Percentiles rank a stretch among this genome's conserved stretches.
These are phyloP conservation scores for Lachancea waltii DNA, from an alignment of 805 yeast species.

Conservation along the genomic window DNA sequence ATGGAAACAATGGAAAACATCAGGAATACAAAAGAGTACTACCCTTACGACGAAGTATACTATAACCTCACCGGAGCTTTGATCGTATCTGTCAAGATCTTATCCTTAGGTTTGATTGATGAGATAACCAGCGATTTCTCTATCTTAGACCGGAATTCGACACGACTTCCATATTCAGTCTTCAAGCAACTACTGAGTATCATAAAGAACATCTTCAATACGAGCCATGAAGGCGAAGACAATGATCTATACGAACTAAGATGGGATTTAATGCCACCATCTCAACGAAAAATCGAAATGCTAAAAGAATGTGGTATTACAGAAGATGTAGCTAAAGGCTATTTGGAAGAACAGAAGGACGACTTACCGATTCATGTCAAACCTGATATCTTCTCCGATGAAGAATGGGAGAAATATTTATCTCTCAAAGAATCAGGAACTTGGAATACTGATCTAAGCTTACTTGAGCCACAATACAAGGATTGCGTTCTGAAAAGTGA, in stretches of 20 bases:
- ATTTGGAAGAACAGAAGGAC: conserved; percentile 32
- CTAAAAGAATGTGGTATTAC: conserved; percentile 26
- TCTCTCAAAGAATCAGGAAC: conserved; percentile 18
- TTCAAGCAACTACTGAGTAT: conserved; percentile 43
- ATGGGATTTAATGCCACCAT: conserved; percentile 28
- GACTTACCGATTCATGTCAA: conserved; percentile 23
- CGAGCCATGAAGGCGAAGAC: conserved; percentile 33
- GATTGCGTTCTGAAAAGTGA: conserved; percentile 36
- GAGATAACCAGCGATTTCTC: conserved; percentile 18
- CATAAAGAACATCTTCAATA: conserved; percentile 37
- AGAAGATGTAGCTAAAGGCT: conserved; percentile 26
- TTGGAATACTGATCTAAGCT: conserved; percentile 21
- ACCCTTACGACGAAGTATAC: conserved; percentile 18
- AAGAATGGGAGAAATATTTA: conserved; percentile 30
- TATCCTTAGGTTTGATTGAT: conserved; percentile 19
- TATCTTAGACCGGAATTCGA: conserved; percentile 22
- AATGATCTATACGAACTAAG: conserved; percentile 26
- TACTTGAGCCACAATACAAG: conserved; percentile 36
- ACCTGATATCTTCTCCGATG: conserved; percentile 26
- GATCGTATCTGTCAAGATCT: conserved; percentile 19
- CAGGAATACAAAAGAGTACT: conserved; percentile 19
- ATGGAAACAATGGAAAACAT: conserved; percentile 31
- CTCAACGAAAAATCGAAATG: conserved; percentile 19
- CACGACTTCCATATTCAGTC: conserved; percentile 34
- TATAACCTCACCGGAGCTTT: conserved; percentile 22